These are phyloP conservation scores for Fraxinus floribunda DNA, from an alignment of 305 asterid species.

Conservation along the genomic window DNA sequence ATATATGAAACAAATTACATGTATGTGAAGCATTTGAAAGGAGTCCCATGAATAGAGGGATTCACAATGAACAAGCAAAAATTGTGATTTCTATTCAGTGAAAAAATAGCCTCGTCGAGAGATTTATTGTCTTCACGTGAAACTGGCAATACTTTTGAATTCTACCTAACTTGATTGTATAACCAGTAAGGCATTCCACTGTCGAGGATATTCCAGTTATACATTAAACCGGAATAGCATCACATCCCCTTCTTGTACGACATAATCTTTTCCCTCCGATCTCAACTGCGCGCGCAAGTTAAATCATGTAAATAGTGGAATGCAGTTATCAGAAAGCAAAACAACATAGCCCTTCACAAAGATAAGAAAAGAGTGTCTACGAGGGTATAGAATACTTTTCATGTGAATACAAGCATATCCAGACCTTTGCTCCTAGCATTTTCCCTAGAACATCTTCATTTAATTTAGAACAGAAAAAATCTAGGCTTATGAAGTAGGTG, in stretches of 20 bases:
- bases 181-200: conserved; percentile 10
- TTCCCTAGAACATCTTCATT: background rate
- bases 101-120: background rate
- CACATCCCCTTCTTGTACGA: conserved; percentile 91
- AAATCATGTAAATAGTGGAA: conserved; percentile 9
- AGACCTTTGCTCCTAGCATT: background rate
- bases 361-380: background rate
- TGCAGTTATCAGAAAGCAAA: conserved; percentile 4
- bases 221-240: conserved; percentile 91
- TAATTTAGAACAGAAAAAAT: background rate
- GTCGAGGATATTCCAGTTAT: conserved; percentile 28
- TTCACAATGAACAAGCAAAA: background rate
- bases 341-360: background rate
- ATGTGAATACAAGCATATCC: background rate
- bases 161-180: conserved; percentile 9
- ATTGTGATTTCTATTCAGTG: background rate
- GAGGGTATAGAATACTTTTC: background rate
- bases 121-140: conserved; percentile 9
- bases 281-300: conserved; percentile 61
- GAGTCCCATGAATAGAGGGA: background rate
- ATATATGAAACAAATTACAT: background rate
- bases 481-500: background rate
- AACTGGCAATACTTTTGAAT: conserved; percentile 9
- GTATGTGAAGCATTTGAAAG: background rate
- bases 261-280: conserved; percentile 89